These are phyloP conservation scores for Leucosporidium scottii DNA, from an alignment of 768 basidiomycete species.

Conservation along the genomic window DNA sequence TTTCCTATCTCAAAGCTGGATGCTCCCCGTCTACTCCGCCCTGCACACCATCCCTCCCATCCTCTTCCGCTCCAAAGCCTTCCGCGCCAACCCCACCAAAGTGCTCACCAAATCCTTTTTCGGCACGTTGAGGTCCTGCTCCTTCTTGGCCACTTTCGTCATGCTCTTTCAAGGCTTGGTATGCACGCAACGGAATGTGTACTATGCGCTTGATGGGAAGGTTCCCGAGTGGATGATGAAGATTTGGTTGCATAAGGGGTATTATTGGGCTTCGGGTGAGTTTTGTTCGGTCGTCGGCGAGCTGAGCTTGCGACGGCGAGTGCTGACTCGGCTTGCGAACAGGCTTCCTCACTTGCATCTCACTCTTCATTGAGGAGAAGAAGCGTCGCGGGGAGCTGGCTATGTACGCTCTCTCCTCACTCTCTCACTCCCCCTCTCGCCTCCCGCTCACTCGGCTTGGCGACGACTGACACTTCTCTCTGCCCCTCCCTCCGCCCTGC, in stretches of 20 bases:
- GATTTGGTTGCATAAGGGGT: constrained; percentile 58
- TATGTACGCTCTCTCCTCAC: constrained; percentile 56
- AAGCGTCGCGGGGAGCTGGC: constrained; percentile 82
- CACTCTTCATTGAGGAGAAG: constrained; percentile 80
- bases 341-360: constrained; percentile 65
- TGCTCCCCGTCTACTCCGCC: constrained; percentile 62
- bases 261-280: constrained; percentile 54
- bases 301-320: neutral
- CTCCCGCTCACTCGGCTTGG: too few species aligned
- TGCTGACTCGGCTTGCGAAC: constrained; percentile 35
- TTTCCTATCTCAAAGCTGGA: constrained; percentile 37
- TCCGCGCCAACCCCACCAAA: constrained; percentile 53
- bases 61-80: constrained; percentile 65
- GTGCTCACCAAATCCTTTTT: constrained; percentile 60
- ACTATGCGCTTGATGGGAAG: constrained; percentile 25
- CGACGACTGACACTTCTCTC: neutral
- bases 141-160: constrained; percentile 79
- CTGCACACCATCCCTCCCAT: constrained; percentile 81
- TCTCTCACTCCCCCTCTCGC: too few species aligned
- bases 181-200: constrained; percentile 32
- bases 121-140: constrained; percentile 74
- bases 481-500: neutral
- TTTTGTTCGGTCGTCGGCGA: neutral
- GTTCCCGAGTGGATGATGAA: constrained; percentile 45
- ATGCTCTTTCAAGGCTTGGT: constrained; percentile 58